Percentiles rank a stretch among this genome's conserved stretches.
Evolutionary conservation across 2,329 filamentous ascomycete species (phyloP).

Genomic region (Fusarium sp.): DNA sequence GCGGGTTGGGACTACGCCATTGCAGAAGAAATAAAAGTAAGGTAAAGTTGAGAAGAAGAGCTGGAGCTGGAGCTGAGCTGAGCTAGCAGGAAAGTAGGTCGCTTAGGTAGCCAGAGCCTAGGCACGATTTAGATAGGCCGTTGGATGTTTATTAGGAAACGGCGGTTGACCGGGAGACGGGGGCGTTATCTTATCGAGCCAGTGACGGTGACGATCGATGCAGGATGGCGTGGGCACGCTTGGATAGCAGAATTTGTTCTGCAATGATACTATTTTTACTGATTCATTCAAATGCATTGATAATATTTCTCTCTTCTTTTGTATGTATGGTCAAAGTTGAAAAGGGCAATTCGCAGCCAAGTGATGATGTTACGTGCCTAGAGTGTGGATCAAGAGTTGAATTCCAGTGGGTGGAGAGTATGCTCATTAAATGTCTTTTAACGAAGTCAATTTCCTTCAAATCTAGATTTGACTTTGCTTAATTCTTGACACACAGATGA

Average conservation of each 20-base stretch:
- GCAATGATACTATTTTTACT: neutral
- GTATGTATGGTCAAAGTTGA: neutral
- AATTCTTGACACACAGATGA: neutral
- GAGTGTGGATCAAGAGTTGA: slow-evolving; percentile 6
- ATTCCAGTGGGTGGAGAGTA: neutral
- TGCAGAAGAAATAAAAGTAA: slow-evolving; percentile 35
- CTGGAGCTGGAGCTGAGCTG: slow-evolving; percentile 29
- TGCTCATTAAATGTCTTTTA: neutral
- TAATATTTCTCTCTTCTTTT: neutral
- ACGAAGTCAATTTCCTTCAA: neutral
- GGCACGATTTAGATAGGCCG: slow-evolving; percentile 37
- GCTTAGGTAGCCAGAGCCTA: slow-evolving; percentile 30
- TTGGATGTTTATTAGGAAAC: slow-evolving; percentile 49
- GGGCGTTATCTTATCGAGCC: slow-evolving; percentile 41
- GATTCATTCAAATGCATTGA: neutral
- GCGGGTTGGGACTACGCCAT: slow-evolving; percentile 44
- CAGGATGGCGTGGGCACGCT: slow-evolving; percentile 27
- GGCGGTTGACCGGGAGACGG: slow-evolving; percentile 46
- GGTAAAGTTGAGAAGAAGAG: slow-evolving; percentile 28
- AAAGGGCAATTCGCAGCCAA: neutral
- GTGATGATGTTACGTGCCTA: neutral
- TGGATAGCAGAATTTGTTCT: slow-evolving; percentile 7
- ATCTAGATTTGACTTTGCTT: neutral
- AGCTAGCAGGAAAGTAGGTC: slow-evolving; percentile 37
- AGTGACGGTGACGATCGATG: slow-evolving; percentile 27